These are phyloP conservation scores for Fusarium acutatum DNA, from an alignment of 2,329 filamentous ascomycete genomes.

Conservation along the genomic window DNA sequence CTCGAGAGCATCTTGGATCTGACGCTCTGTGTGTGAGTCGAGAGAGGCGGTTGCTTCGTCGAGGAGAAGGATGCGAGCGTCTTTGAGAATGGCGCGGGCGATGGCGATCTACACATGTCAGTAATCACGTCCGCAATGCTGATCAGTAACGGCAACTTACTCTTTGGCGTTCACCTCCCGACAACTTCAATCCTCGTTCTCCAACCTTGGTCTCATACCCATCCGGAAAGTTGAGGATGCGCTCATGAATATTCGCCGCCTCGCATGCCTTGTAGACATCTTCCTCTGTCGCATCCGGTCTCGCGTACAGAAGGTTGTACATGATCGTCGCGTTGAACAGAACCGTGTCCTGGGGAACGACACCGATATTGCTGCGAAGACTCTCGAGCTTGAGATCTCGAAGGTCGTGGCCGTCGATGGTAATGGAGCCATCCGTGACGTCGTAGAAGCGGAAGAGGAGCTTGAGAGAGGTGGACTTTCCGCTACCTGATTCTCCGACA, in stretches of 20 bases:
- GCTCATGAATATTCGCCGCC: constrained; percentile 63
- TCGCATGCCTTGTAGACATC: constrained; percentile 61
- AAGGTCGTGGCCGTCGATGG: constrained; percentile 57
- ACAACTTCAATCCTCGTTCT: constrained; percentile 62
- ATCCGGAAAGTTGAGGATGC: constrained; percentile 61
- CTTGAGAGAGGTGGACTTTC: constrained; percentile 59
- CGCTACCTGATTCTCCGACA: constrained; percentile 56
- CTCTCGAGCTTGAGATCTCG: constrained; percentile 52
- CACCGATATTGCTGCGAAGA: constrained; percentile 53
- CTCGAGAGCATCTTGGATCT: constrained; percentile 64
- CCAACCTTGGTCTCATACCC: constrained; percentile 63
- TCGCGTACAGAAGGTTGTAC: constrained; percentile 64
- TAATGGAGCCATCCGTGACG: constrained; percentile 54
- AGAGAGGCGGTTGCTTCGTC: constrained; percentile 78
- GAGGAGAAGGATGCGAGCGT: constrained; percentile 73
- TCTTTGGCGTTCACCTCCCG: constrained; percentile 68
- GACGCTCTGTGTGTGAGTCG: constrained; percentile 67
- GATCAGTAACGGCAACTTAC: constrained; percentile 43
- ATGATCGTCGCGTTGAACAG: constrained; percentile 64
- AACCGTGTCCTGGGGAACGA: constrained; percentile 56
- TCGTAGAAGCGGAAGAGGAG: constrained; percentile 63
- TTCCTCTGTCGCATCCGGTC: constrained; percentile 56
- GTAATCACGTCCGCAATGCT: rapidly evolving
- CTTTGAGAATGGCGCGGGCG: constrained; percentile 72
- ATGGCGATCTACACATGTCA: constrained; percentile 56